A percentile compares a stretch with the other conserved stretches of the same genome.
These are phyloP conservation scores for Cupressus sempervirens DNA, from an alignment of 75 land plant species.

Conservation along the genomic window DNA sequence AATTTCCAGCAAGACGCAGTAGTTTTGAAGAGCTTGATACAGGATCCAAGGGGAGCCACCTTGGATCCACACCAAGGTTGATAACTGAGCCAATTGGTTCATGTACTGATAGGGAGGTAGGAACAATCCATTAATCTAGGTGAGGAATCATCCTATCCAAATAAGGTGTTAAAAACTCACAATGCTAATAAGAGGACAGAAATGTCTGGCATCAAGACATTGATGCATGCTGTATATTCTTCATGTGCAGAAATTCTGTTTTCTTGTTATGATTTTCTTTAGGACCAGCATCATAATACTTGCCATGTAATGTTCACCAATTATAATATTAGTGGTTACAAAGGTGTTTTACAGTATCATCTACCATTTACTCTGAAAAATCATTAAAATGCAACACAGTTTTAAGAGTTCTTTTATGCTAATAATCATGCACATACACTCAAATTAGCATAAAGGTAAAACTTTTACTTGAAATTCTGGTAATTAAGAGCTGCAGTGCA, in stretches of 20 bases:
- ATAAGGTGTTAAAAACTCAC: neutral
- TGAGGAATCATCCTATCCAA: neutral
- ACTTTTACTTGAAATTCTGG: conserved; percentile 54
- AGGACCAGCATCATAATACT: neutral
- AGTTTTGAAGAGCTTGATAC: neutral
- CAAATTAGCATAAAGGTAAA: neutral
- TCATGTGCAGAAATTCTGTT: neutral
- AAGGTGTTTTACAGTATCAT: neutral
- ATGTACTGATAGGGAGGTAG: neutral
- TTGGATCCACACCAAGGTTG: neutral
- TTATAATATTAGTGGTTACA: neutral
- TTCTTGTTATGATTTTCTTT: neutral
- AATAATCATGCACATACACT: neutral
- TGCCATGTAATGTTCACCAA: neutral
- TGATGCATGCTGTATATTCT: neutral
- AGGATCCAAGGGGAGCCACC: neutral
- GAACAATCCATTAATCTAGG: neutral
- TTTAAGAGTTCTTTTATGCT: neutral
- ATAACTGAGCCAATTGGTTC: neutral
- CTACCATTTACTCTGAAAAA: neutral
- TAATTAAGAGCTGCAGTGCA: conserved; percentile 67
- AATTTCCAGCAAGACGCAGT: neutral
- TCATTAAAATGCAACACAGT: neutral
- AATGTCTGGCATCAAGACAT: neutral
- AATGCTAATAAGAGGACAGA: neutral